phyloP scores from a whole-genome alignment of 2,329 filamentous ascomycete genomes.

The Pseudogymnoascus sp. region DNA sequence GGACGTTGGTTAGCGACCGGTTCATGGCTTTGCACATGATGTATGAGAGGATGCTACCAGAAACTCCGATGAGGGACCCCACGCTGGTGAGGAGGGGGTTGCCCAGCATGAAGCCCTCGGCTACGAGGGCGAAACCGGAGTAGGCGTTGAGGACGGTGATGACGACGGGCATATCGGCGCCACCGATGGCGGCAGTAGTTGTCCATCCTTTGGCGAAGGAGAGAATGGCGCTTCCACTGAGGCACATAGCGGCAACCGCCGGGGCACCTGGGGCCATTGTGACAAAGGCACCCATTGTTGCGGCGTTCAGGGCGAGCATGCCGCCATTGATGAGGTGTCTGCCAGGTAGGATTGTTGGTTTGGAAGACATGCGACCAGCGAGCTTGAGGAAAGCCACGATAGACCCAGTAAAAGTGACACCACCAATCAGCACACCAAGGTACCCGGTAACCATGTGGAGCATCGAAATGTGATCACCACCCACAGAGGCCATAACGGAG shows the following conservation, averaged over 20 bases:
- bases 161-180: conserved; percentile 89
- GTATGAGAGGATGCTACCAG: conserved; percentile 80
- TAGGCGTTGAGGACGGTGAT: conserved; percentile 89
- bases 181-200: conserved; percentile 79
- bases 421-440: conserved; percentile 75
- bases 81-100: conserved; percentile 79
- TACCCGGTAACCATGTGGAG: conserved; percentile 82
- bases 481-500: conserved; percentile 68
- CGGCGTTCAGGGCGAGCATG: conserved; percentile 66
- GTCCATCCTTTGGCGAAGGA: conserved; percentile 84
- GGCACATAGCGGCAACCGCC: conserved; percentile 66
- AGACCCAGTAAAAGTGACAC: conserved; percentile 84
- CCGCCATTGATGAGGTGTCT: conserved; percentile 67
- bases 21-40: conserved; percentile 91
- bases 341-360: conserved; percentile 63
- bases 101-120: conserved; percentile 86
- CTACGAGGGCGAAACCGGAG: conserved; percentile 81
- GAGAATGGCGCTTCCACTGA: conserved; percentile 66
- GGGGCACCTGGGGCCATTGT: conserved; percentile 75
- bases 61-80: conserved; percentile 79
- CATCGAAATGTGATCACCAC: conserved; percentile 52
- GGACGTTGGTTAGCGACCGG: conserved; percentile 74
- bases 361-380: conserved; percentile 71
- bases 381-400: conserved; percentile 87
- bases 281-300: conserved; percentile 76